Conservation (phyloP, 352 stramenopile genomes). For the Phytophthora cajani region DNA sequence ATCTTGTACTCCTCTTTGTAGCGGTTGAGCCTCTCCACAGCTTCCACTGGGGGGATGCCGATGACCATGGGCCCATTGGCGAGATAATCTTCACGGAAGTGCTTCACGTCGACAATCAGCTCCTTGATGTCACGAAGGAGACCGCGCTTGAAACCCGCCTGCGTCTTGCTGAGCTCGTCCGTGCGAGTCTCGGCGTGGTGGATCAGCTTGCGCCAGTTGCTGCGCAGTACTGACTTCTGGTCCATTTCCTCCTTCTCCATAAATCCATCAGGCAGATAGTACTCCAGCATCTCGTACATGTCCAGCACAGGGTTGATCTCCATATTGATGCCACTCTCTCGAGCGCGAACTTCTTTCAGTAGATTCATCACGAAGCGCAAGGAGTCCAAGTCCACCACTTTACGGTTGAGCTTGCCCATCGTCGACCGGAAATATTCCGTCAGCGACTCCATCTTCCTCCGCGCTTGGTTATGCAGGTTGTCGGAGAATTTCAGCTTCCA, state of each 20-base stretch:
- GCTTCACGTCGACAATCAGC: conserved; percentile 96
- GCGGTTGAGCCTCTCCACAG: conserved; percentile 96
- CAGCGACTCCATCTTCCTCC: conserved; percentile 92
- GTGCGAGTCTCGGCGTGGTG: conserved; percentile 94
- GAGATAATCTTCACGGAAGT: conserved; percentile 96
- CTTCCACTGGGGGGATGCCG: conserved; percentile 95
- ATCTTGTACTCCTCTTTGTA: conserved; percentile 99
- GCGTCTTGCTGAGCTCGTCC: conserved; percentile 96
- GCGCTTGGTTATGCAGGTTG: conserved; percentile 95
- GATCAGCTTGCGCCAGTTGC: conserved; percentile 98
- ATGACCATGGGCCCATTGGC: conserved; percentile 98
- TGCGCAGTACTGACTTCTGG: conserved; percentile 97
- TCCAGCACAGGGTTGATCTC: conserved; percentile 98
- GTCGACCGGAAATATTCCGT: conserved; percentile 97
- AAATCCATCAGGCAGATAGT: conserved; percentile 94
- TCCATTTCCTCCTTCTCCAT: conserved; percentile 99
- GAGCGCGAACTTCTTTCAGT: conserved; percentile 96
- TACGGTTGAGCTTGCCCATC: conserved; percentile 93
- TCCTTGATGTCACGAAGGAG: conserved; percentile 97
- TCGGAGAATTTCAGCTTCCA: conserved; percentile 99
- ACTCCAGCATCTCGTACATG: conserved; percentile 98
- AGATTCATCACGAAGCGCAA: conserved; percentile 98
- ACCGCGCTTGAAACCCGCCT: conserved; percentile 96
- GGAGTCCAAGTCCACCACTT: conserved; percentile 97
- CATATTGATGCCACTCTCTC: conserved; percentile 98